Evolutionary conservation across 208 protist genomes (phyloP).

Genomic region (Acanthamoeba lugdunensis): DNA sequence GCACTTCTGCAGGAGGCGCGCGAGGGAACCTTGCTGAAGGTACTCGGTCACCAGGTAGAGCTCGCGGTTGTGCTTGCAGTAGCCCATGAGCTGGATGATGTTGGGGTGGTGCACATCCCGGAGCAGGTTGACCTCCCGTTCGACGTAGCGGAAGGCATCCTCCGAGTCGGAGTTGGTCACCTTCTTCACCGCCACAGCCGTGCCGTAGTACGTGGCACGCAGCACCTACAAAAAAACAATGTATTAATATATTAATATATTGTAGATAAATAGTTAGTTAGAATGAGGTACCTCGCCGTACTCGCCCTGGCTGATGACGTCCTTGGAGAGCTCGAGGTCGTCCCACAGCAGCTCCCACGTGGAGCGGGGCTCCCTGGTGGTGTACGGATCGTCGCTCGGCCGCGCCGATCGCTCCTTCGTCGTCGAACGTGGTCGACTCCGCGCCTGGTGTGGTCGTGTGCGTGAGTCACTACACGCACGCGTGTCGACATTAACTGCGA

Average conservation of each 20-base stretch:
- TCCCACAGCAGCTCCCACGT: slow-evolving; percentile 34
- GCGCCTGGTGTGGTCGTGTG: neutral
- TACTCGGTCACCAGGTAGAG: slow-evolving; percentile 58
- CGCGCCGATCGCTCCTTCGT: neutral
- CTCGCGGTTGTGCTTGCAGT: slow-evolving; percentile 53
- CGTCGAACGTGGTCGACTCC: too few species aligned
- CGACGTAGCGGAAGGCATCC: slow-evolving; percentile 42
- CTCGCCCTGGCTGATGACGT: slow-evolving; percentile 26
- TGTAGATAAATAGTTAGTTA: too few species aligned
- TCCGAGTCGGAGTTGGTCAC: slow-evolving; percentile 7
- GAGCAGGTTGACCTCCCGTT: slow-evolving; percentile 34
- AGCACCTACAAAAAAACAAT: neutral
- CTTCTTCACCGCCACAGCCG: slow-evolving; percentile 30
- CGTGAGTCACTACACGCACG: too few species aligned
- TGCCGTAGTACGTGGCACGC: neutral
- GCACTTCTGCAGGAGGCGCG: neutral
- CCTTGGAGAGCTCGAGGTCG: slow-evolving; percentile 33
- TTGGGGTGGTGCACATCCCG: slow-evolving; percentile 55
- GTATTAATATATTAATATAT: too few species aligned
- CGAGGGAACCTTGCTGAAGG: neutral
- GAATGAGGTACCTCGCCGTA: slow-evolving; percentile 15
- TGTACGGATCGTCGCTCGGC: neutral
- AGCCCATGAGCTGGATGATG: slow-evolving; percentile 39
- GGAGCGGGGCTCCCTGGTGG: neutral
- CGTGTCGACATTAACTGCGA: too few species aligned